Evolutionary conservation across 75 land plant species (phyloP).

Genomic region (Cryptomeria japonica): DNA sequence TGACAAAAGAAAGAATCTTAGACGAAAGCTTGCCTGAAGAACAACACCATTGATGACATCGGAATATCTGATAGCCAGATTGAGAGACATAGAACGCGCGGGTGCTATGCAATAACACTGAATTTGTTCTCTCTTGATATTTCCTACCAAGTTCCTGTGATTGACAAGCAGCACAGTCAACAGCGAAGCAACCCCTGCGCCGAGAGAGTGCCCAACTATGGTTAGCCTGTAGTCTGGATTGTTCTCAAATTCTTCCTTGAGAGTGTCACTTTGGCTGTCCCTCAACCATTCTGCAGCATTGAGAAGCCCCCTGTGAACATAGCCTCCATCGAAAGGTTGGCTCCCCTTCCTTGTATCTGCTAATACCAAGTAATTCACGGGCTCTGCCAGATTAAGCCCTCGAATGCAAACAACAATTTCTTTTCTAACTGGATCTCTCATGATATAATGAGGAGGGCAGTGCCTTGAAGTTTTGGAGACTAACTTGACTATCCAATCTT

Average conservation of each 20-base stretch:
- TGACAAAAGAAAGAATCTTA: neutral
- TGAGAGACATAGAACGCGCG: constrained; percentile 90
- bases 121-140: constrained; percentile 56
- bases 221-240: constrained; percentile 60
- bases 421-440: constrained; percentile 30
- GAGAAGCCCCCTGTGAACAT: constrained; percentile 58
- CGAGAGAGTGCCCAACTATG: constrained; percentile 90
- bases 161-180: constrained; percentile 66
- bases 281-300: constrained; percentile 41
- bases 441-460: constrained; percentile 50
- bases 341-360: constrained; percentile 39
- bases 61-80: constrained; percentile 91
- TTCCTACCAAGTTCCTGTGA: constrained; percentile 55
- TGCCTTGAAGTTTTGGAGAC: constrained; percentile 9
- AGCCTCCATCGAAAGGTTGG: constrained; percentile 42
- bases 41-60: constrained; percentile 81
- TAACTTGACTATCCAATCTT: constrained; percentile 5
- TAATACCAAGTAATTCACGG: constrained; percentile 33
- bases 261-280: constrained; percentile 19
- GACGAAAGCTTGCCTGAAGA: constrained; percentile 64
- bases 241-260: constrained; percentile 31
- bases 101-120: constrained; percentile 87
- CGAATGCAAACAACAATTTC: constrained; percentile 48
- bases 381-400: constrained; percentile 40
- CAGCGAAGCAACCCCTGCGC: constrained; percentile 95